Conservation (phyloP, 192 early-diverging fungal species). For the Coemansia sp. region DNA sequence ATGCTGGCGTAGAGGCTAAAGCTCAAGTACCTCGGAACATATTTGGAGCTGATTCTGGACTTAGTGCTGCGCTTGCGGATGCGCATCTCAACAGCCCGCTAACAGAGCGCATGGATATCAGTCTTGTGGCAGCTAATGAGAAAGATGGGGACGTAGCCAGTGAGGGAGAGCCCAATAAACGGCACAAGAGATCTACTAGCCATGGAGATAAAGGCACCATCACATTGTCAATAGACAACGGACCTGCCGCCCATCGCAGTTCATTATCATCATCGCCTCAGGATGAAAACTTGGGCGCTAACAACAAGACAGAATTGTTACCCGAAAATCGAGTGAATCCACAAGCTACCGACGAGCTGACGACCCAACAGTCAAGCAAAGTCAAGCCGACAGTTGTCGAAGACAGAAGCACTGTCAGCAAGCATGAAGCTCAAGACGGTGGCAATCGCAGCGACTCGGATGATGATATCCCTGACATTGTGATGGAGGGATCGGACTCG, state of each 20-base stretch:
- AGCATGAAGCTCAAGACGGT: background rate
- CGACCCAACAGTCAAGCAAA: background rate
- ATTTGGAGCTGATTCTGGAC: constrained; percentile 9
- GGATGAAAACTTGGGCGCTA: background rate
- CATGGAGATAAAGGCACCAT: background rate
- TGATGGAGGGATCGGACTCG: constrained; percentile 54
- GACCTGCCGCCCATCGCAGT: background rate
- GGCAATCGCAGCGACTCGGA: constrained; percentile 18
- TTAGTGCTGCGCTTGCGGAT: constrained; percentile 21
- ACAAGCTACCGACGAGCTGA: background rate
- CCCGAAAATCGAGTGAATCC: background rate
- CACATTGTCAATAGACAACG: background rate
- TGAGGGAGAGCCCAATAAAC: constrained; percentile 7
- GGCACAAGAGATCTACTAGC: constrained; percentile 17
- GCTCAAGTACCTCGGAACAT: constrained; percentile 16
- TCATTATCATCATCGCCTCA: background rate
- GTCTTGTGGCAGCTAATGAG: background rate
- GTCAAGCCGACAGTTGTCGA: background rate
- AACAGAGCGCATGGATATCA: background rate
- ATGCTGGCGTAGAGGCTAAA: constrained; percentile 23
- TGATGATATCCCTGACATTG: constrained; percentile 51
- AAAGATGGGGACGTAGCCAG: constrained; percentile 1
- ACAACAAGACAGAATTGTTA: background rate
- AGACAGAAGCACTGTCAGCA: background rate
- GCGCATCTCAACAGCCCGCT: constrained; percentile 5